These are phyloP conservation scores for Paracamarosporium sp. DNA, from an alignment of 2,329 filamentous ascomycete species.

Conservation along the genomic window DNA sequence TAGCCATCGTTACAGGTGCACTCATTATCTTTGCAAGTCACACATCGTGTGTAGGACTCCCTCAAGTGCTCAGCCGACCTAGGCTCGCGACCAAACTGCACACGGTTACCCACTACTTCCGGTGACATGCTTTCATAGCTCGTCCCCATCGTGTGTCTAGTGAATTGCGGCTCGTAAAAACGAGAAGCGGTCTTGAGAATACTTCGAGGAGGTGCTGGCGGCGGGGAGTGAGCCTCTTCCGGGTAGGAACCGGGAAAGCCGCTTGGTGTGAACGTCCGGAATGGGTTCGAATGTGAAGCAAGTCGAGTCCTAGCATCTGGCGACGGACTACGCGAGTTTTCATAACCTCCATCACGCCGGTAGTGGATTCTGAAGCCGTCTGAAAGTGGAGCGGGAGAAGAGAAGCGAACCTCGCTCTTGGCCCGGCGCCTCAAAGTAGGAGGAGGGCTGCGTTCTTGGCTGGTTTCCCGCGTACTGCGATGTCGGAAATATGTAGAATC, in stretches of 20 bases:
- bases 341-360: constrained; percentile 28
- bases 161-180: constrained; percentile 24
- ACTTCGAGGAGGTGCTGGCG: constrained; percentile 22
- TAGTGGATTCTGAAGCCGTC: constrained; percentile 11
- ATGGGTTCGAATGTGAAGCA: constrained; percentile 32
- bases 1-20: constrained; percentile 12
- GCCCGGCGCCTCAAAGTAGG: constrained; percentile 13
- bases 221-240: constrained; percentile 21
- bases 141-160: constrained; percentile 22
- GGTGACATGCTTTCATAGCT: constrained; percentile 36
- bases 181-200: constrained; percentile 31
- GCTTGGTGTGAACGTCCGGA: constrained; percentile 22
- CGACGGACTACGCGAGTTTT: constrained; percentile 19
- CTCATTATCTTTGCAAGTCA: constrained; percentile 14
- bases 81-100: constrained; percentile 33
- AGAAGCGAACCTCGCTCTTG: constrained; percentile 18
- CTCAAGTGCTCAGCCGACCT: constrained; percentile 3
- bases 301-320: constrained; percentile 32
- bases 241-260: constrained; percentile 16
- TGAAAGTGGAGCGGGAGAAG: constrained; percentile 28
- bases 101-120: constrained; percentile 37
- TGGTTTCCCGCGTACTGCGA: constrained; percentile 27
- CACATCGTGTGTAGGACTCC: neutral
- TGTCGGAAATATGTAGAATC: neutral
- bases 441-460: constrained; percentile 11